Evolutionary conservation across 371 early-diverging fungal species (phyloP).

Genomic region (Haplosporangium sp.): DNA sequence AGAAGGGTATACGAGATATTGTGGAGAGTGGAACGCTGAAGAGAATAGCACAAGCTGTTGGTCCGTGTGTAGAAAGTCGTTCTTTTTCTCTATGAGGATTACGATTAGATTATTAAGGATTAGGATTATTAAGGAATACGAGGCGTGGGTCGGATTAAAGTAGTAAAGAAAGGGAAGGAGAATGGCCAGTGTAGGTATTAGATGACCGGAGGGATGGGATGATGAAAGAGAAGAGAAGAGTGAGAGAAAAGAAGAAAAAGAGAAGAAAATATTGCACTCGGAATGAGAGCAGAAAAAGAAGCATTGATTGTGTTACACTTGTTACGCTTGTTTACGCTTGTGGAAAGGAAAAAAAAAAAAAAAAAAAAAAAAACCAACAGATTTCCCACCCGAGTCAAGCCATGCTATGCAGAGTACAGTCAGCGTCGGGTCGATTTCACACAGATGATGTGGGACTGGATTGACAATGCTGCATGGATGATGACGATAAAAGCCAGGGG

Average conservation of each 20-base stretch:
- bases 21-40: too few relatives aligned
- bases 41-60: not conserved
- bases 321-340: not conserved
- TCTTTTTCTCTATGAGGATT: not conserved
- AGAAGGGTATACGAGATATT: not conserved
- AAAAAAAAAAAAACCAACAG: not conserved
- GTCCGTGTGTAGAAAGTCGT: not conserved
- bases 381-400: too few relatives aligned
- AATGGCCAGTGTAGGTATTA: too few relatives aligned
- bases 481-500: too few relatives aligned
- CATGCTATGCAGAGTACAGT: too few relatives aligned
- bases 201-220: too few relatives aligned
- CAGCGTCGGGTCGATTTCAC: too few relatives aligned
- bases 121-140: not conserved
- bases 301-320: not conserved
- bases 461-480: too few relatives aligned
- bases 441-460: too few relatives aligned
- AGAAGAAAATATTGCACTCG: not conserved
- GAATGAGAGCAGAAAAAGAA: too few relatives aligned
- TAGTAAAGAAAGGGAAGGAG: not conserved
- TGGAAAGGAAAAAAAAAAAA: not conserved
- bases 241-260: not conserved
- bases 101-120: not conserved
- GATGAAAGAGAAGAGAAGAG: not conserved
- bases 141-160: not conserved